These are phyloP conservation scores for Hyaloscypha variabilis DNA, from an alignment of 495 filamentous ascomycete genomes.

Conservation along the genomic window DNA sequence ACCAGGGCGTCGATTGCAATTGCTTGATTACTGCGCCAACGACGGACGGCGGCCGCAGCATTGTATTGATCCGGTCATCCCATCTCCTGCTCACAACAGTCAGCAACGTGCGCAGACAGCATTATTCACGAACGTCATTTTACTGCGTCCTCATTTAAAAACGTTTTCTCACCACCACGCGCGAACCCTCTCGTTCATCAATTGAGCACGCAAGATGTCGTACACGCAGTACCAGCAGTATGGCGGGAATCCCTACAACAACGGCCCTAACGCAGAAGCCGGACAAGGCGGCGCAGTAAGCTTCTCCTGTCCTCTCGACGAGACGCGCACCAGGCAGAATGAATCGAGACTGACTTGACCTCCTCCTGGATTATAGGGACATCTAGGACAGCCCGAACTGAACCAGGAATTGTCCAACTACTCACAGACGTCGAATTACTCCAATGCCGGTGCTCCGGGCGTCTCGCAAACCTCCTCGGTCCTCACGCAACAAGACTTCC, in stretches of 20 bases:
- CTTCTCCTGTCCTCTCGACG: not conserved
- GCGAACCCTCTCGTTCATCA: constrained; percentile 14
- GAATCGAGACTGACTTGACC: not conserved
- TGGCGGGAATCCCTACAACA: constrained; percentile 44
- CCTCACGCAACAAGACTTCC: constrained; percentile 60
- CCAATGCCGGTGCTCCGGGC: constrained; percentile 24
- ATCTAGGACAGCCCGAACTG: constrained; percentile 18
- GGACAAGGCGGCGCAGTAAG: constrained; percentile 15
- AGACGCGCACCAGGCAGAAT: not conserved
- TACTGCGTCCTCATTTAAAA: not conserved
- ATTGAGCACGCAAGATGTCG: constrained; percentile 32
- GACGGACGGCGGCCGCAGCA: not conserved
- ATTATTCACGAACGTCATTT: constrained; percentile 14
- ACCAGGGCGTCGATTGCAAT: not conserved
- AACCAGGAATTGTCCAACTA: constrained; percentile 32
- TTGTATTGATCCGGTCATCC: constrained; percentile 3
- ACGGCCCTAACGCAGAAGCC: constrained; percentile 29
- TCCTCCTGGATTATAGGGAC: not conserved
- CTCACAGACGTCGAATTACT: constrained; percentile 28
- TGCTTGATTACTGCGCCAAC: not conserved
- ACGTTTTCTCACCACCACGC: not conserved
- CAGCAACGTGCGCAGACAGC: not conserved
- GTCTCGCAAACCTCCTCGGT: constrained; percentile 27
- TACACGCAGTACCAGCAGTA: constrained; percentile 38
- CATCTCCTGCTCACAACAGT: not conserved